phyloP scores from a whole-genome alignment of 139 green algal species.

The Auxenochlorella protothecoides region DNA sequence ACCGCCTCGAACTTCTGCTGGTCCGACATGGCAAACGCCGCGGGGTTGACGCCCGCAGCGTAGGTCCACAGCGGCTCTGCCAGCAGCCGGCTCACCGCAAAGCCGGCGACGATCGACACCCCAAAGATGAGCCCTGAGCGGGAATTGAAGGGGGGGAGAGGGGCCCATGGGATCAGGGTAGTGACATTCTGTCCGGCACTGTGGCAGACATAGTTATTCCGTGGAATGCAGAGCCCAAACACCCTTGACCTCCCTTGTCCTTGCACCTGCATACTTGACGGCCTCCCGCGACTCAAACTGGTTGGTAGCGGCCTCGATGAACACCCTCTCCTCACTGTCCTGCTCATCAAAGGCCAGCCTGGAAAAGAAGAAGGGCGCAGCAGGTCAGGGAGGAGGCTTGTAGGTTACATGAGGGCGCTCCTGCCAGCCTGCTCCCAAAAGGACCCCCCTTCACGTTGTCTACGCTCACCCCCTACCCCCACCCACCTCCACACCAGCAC shows the following conservation, averaged over 20 bases:
- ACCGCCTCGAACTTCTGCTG: constrained; percentile 59
- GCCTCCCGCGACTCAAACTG: constrained; percentile 62
- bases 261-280: constrained; percentile 31
- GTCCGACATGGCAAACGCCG: constrained; percentile 61
- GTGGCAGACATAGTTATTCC: too few relatives aligned
- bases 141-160: neutral
- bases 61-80: constrained; percentile 59
- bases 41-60: constrained; percentile 39
- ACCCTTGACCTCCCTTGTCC: constrained; percentile 4
- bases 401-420: too few relatives aligned
- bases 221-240: too few relatives aligned
- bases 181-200: too few relatives aligned
- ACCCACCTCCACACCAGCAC: neutral
- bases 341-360: constrained; percentile 21
- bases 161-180: neutral
- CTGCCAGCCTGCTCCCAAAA: too few relatives aligned
- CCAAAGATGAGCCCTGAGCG: constrained; percentile 35
- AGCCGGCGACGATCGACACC: constrained; percentile 54
- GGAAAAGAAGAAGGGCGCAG: constrained; percentile 11
- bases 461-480: too few relatives aligned
- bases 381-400: too few relatives aligned
- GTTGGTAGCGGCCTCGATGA: constrained; percentile 65
- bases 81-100: constrained; percentile 43
- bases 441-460: too few relatives aligned
- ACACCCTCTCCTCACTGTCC: constrained; percentile 33